A percentile compares a stretch with the other conserved stretches of the same genome.
These are phyloP conservation scores for Bolboschoenus planiculmis DNA, from an alignment of 176 grass and related monocot genomes.

Conservation along the genomic window DNA sequence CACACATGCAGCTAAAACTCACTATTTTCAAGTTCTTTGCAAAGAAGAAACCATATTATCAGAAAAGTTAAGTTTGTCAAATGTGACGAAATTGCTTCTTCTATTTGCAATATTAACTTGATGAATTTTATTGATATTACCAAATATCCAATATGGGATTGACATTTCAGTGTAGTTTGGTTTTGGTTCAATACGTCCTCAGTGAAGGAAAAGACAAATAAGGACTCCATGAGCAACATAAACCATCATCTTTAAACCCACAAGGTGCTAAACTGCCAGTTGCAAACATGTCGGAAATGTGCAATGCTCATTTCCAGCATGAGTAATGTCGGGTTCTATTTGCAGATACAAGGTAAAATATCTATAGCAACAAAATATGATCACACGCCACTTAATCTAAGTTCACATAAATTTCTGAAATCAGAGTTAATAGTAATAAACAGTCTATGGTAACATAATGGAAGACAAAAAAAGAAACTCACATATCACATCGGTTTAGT, in stretches of 20 bases:
- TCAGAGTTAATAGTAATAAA: not conserved
- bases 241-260: not conserved
- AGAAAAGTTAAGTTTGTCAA: not conserved
- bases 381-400: not conserved
- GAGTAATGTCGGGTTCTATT: not conserved
- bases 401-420: not conserved
- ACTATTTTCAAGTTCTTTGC: not conserved
- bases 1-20: not conserved
- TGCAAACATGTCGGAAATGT: not conserved
- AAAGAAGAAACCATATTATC: not conserved
- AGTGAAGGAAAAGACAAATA: not conserved
- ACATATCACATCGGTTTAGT: constrained; percentile 82
- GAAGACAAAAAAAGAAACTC: constrained; percentile 35
- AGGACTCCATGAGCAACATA: not conserved
- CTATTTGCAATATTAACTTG: not conserved
- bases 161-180: not conserved
- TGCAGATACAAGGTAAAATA: not conserved
- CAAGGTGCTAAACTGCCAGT: not conserved
- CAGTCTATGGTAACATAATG: not conserved
- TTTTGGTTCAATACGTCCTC: not conserved
- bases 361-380: not conserved
- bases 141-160: not conserved
- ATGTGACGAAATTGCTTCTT: not conserved
- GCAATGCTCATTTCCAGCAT: not conserved
- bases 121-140: not conserved